Evolutionary conservation across 306 rosid genomes (phyloP).

Genomic region (Notholithocarpus densiflorus): DNA sequence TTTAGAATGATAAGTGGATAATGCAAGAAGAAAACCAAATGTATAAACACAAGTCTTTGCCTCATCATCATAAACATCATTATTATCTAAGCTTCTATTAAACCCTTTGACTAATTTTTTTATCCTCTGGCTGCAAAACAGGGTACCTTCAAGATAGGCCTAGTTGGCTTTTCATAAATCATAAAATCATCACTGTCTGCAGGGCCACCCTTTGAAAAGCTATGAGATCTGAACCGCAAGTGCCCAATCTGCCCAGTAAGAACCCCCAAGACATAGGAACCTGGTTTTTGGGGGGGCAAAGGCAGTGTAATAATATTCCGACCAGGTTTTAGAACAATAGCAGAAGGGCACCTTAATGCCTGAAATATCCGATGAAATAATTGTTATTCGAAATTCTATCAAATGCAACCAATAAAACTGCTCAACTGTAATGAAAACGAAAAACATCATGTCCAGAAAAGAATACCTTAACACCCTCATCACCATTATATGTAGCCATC

Average conservation of each 20-base stretch:
- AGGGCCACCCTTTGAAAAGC: conserved; percentile 95
- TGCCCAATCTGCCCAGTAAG: conserved; percentile 94
- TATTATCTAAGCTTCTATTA: conserved; percentile 1
- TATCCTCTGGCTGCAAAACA: conserved; percentile 24
- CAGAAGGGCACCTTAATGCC: conserved; percentile 76
- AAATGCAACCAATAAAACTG: conserved; percentile 15
- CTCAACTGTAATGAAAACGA: conserved; percentile 16
- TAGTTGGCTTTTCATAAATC: conserved; percentile 96
- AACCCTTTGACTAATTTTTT: conserved; percentile 7
- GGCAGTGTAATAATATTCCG: conserved; percentile 83
- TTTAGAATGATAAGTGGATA: conserved; percentile 22
- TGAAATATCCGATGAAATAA: conserved; percentile 39
- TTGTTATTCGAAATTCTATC: conserved; percentile 11
- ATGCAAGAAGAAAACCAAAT: conserved; percentile 7
- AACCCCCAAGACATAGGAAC: conserved; percentile 96
- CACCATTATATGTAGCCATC: conserved; percentile 77
- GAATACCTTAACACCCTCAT: conserved; percentile 90
- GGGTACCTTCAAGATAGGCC: conserved; percentile 86
- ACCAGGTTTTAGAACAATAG: conserved; percentile 82
- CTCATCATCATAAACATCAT: neutral
- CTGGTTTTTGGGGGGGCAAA: conserved; percentile 95
- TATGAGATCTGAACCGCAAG: conserved; percentile 86
- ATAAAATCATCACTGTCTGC: conserved; percentile 87
- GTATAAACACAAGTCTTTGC: neutral
- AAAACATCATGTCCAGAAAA: conserved; percentile 23